Evolutionary conservation across 148 eudicot species (phyloP).

Genomic region (Amaranthus palmeri): DNA sequence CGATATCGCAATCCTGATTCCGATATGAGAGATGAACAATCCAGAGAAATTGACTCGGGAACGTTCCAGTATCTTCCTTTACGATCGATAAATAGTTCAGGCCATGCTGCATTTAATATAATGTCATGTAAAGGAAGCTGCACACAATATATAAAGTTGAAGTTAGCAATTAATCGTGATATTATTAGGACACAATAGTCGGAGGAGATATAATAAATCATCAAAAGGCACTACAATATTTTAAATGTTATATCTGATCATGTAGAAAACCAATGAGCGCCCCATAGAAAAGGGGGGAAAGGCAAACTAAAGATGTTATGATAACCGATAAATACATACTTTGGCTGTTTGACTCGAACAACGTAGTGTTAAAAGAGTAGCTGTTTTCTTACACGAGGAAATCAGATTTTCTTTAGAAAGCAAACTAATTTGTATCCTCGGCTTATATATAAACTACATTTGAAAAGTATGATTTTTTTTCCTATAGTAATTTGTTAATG

Average conservation of each 20-base stretch:
- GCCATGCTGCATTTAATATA: constrained; percentile 80
- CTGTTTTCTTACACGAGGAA: no score
- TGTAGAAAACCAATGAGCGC: neutral
- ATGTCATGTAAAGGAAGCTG: constrained; percentile 80
- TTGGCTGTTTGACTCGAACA: no score
- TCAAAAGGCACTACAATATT: neutral
- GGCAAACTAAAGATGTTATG: no score
- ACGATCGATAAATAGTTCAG: constrained; percentile 63
- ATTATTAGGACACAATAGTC: neutral
- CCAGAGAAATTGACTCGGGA: constrained; percentile 72
- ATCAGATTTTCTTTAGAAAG: no score
- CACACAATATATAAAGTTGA: constrained; percentile 7
- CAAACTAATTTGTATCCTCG: neutral
- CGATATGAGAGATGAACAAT: constrained; percentile 59
- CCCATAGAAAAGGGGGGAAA: no score
- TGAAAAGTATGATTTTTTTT: neutral
- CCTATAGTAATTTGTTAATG: neutral
- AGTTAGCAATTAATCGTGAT: neutral
- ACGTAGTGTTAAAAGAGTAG: no score
- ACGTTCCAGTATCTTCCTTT: constrained; percentile 84
- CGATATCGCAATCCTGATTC: constrained; percentile 72
- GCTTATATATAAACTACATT: neutral
- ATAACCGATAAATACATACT: no score
- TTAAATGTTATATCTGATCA: neutral
- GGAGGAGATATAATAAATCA: neutral